Base-by-base conservation (phyloP, 177 flowering plant species). In the Tripterygium wilfordii region DNA sequence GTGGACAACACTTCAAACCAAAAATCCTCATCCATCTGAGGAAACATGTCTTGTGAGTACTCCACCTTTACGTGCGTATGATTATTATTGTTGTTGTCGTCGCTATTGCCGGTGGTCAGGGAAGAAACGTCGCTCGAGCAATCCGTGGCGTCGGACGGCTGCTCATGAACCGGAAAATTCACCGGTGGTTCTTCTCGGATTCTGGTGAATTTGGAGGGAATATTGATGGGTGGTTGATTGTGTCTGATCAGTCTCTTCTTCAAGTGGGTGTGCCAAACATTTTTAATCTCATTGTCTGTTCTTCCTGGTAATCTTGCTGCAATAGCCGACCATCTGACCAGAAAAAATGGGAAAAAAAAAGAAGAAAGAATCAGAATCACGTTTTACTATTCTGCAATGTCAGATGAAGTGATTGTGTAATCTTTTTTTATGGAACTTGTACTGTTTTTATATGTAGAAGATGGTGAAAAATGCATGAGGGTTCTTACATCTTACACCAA, bases 221-320 rank as follows among this genome's bases (percentile, higher is more conserved):
- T 12, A 12, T 42, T 5, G 4, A 42, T 16, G 28, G 16, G 17
- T 8, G 7, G 29, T 12, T 45, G 48, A 10, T 65, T 40, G 26
- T 57, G 49, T 18, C 64, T 62, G 18, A n/a, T n/a, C n/a, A 81
- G 69, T 42, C 78, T 76, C 53, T 83, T 86, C 66, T 86, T 86
- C 56, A 86, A 49, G 49, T 83, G 79, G 46, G 88, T 86, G 72
- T 86, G 88, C 95, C 95, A 86, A 0, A 86, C 85, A 53, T 86
- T 86, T 58, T 86, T 86, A 3, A 86, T 86, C 41, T 86, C 91
- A 28, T 86, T 86, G 60, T 86, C 91, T 3, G 95, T 86, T 40
- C 95, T 47, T 25, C 95, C 95, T 1, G 95, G 95, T 36, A 86
- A 57, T 63, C 73, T 68, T 13, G 86, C 81, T 17, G 95, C 95